phyloP scores from a whole-genome alignment of 345 rosid genomes.

The Dipteronia dyeriana region DNA sequence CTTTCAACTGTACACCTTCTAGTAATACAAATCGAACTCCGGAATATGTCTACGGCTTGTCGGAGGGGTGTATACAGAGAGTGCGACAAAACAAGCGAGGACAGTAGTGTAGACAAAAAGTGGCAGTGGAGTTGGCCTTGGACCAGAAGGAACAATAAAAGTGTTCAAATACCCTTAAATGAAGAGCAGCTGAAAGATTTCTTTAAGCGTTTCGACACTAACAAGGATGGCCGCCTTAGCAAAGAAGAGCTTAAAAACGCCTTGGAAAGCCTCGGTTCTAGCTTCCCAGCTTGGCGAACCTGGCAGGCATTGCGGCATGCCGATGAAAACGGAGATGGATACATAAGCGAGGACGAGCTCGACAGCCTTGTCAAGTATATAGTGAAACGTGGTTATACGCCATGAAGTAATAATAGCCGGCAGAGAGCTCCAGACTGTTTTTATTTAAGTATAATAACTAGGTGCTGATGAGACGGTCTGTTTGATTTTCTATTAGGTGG shows the following conservation, averaged over 20 bases:
- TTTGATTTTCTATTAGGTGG: not conserved
- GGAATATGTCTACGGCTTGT: not conserved
- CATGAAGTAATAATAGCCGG: not conserved
- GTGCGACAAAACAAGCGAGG: not conserved
- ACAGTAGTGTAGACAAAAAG: not conserved
- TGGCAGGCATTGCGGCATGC: not conserved
- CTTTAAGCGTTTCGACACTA: not conserved
- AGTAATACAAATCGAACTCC: not conserved
- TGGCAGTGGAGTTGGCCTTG: not conserved
- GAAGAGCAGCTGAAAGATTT: not conserved
- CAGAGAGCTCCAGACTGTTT: not conserved
- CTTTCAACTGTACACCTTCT: not conserved
- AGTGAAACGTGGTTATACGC: not conserved
- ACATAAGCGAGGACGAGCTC: not conserved
- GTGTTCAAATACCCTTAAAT: not conserved
- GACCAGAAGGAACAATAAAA: not conserved
- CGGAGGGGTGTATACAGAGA: not conserved
- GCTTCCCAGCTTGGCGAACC: not conserved
- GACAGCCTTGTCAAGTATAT: not conserved
- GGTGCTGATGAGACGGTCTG: too few relatives aligned
- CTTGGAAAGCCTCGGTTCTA: not conserved
- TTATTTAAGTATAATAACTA: too few relatives aligned
- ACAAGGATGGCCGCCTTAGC: not conserved
- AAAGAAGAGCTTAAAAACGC: not conserved
- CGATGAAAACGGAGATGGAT: slow-evolving; percentile 2